Evolutionary conservation across 192 early-diverging fungal genomes (phyloP), one percentile per base, ranked within the genome.

Genomic region (Anaeromyces robustus): DNA sequence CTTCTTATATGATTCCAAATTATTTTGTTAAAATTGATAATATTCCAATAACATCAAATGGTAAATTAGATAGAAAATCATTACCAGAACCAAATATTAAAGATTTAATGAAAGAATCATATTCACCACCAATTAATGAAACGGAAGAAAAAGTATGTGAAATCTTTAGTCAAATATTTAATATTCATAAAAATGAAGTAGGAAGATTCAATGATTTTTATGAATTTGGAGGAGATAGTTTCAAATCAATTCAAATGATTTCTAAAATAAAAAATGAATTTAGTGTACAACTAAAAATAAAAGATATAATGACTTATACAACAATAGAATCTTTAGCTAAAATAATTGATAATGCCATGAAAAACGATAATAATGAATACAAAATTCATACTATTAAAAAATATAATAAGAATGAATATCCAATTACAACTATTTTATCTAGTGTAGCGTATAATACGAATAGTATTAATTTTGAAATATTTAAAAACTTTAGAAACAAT

Each of bases 11-110:
- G 43, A 52, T 52, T 22, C 43, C 43, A 52, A 52, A 52, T 52
- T 52, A 81, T 29, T 83, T 82, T 77, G 78, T 82, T 16, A 39
- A 77, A 7, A 30, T 86, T 77, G 83, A 85, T 16, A 34, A 9
- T 0, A 52, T 87, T 26, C 84, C 84, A 29, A n/a, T 84, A 30
- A 83, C 82, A 30, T 28, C 80, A 29, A 81, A 82, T 68, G 83
- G 82, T 30, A 84, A 86, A 29, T 79, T 84, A 22, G 80, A 87
- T 80, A 81, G 81, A 39, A 82, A 79, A 18, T 85, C 84, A 2
- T 81, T 86, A 1, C 85, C 29, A 80, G 83, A 78, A 41, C 79
- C 29, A 39, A 22, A 2, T 52, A 4, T 22, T 22, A 19, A 22
- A 0, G 43, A 52, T 22, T 22, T 52, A 26, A 18, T 52, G 18